Evolutionary conservation across 2,329 filamentous ascomycete genomes (phyloP), one percentile per base, ranked within the genome.

Genomic region (Stachybotrys chartarum): DNA sequence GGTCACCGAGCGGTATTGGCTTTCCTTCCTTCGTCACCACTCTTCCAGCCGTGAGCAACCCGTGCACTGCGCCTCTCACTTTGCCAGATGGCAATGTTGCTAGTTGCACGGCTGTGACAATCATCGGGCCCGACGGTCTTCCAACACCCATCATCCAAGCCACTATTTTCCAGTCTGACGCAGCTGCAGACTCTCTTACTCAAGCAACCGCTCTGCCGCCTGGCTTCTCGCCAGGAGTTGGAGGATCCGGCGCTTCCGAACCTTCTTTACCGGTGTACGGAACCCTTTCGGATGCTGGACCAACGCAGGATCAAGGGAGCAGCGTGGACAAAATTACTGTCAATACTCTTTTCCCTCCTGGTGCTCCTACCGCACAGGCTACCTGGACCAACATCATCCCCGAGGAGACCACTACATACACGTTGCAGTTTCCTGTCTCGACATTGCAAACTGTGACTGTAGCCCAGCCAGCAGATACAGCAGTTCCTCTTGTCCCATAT

Each of bases 361-460:
- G 57, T 44, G 64, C 57, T 61, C 60, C n/a, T 63, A 62, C 56
- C 55, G 67, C 48, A 39, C 53, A 45, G 52, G 51, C 53, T 52
- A 74, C 71, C 18, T 73, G 72, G 69, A 66, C 68, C 55, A 75
- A 75, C 35, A 53, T 74, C 50, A 70, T 75, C 30, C 61, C 64
- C 1, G 70, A 71, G 48, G 62, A 65, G 35, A 75, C 72, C 3
- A 75, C 72, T 6, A 74, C 73, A 1, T 73, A 73, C 57, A 73
- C 70, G 1, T 61, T 73, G 53, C 66, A 70, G 54, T 73, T 71
- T 52, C 70, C 71, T 31, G 58, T 74, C 45, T 73, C 71, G 5
- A 74, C 71, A 1, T 58, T 74, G 58, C 66, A 63, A 8, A 72
- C 70, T n/a, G 51, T 72, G 18, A 62, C 67, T 14, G 58, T 66